Conservation (phyloP, 345 rosid species). For the Pistacia vera region DNA sequence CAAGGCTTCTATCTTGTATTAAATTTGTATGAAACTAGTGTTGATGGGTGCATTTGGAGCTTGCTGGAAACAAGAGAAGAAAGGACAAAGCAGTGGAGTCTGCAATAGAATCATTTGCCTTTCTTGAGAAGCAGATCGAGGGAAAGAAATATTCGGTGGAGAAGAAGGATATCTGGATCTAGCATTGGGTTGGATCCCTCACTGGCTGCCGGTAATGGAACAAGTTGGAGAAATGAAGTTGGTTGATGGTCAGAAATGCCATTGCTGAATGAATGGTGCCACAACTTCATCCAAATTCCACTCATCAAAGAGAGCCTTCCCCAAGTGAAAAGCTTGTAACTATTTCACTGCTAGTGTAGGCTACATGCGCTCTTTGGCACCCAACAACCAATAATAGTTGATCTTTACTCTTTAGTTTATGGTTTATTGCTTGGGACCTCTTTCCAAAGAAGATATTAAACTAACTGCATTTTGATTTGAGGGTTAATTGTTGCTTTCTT, state of each 20-base stretch:
- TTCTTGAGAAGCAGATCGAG: constrained; percentile 36
- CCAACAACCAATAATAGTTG: constrained; percentile 14
- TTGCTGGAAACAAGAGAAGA: constrained; percentile 25
- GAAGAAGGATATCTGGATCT: constrained; percentile 37
- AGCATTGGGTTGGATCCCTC: constrained; percentile 35
- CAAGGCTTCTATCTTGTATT: too few species aligned
- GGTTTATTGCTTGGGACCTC: too few species aligned
- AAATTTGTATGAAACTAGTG: constrained; percentile 22
- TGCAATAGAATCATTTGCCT: constrained; percentile 20
- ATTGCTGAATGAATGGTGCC: constrained; percentile 29
- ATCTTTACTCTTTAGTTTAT: too few species aligned
- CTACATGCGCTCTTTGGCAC: constrained; percentile 27
- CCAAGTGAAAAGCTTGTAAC: constrained; percentile 23
- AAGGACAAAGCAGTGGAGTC: constrained; percentile 30
- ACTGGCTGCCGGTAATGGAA: constrained; percentile 31
- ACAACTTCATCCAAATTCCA: constrained; percentile 21
- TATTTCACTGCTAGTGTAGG: not conserved
- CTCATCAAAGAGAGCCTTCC: constrained; percentile 30
- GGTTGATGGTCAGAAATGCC: constrained; percentile 37
- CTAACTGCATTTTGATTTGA: too few species aligned
- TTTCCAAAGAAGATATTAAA: too few species aligned
- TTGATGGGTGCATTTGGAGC: constrained; percentile 23
- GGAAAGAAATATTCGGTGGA: constrained; percentile 44
- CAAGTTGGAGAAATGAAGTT: constrained; percentile 42
- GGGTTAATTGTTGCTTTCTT: too few species aligned